Base-by-base conservation (phyloP, 148 eudicot species). In the Linanthus parryae region DNA sequence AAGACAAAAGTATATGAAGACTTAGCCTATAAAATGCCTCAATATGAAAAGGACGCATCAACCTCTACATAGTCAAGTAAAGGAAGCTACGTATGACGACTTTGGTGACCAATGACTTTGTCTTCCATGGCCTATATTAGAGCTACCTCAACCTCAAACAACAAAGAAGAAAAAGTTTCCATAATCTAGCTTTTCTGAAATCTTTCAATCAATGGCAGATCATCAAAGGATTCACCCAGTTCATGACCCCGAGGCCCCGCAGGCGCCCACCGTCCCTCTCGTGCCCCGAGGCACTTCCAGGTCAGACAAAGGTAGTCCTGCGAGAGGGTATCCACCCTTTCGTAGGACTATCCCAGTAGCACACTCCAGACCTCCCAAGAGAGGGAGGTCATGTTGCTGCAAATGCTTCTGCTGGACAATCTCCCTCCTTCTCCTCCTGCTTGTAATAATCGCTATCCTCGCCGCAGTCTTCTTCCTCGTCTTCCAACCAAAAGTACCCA, bases 401-500 rank as follows among this genome's bases (percentile, higher is more conserved):
- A 70, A 33, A 54, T 73, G 76, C 66, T 15, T 78, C 8, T 78
- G 79, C 14, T 78, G 83, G 76, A 63, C 66, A 1, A 2, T 34
- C 6, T 35, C 24, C 39, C 48, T 77, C 34, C 33, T 89, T 18
- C 3, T 84, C 3, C 9, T 69, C 57, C 62, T 37, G n/a, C 28
- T 80, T 19, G 6, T 82, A 30, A 22, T 75, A 25, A 5, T 82
- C 1, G 94, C 58, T 16, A 63, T 79, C 18, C 22, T 71, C 4
- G 76, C 73, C 3, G 90, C 75, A 0, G 29, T 82, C 22, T 46
- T 89, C 47, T 82, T 66, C 80, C 69, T 85, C 14, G 69, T 64
- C 1, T 85, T 75, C 70, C 59, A 60, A 12, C 97, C 97, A 2
- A 75, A 76, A 20, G 40, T 79, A 22, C 97, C 97, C 3, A 60